Base-by-base conservation (phyloP, 2,329 filamentous ascomycete genomes). In the Venturiaceae sp. region DNA sequence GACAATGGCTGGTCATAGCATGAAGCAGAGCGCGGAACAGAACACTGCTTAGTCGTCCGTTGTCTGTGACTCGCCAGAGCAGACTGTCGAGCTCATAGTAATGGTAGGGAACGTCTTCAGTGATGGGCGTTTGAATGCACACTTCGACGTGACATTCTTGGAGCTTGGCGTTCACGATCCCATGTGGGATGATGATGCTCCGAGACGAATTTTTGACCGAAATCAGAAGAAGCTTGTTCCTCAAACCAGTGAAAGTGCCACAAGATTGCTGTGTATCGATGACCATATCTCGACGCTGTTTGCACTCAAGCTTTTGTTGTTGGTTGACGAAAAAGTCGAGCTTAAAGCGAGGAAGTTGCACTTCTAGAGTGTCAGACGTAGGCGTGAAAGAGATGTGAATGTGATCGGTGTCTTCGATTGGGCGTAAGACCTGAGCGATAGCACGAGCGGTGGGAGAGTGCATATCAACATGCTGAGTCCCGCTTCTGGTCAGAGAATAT, bases 211-310 rank as follows among this genome's bases (percentile, higher is more conserved):
- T 26, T 16, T 19, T 7, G 44, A 2, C 4, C 5, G 44, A 50
- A 26, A 23, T 13, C 8, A 50, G 44, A 26, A 50, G 7, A 3
- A 86, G 68, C 65, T 80, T 86, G 65, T 79, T 84, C 2, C 69
- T 59, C 0, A 87, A 70, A 0, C 85, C 85, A 59, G 87, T 80
- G 63, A 80, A 76, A 0, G 81, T 83, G 0, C 84, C 85, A 0
- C 77, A 69, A 55, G 86, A 79, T 64, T 89, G 86, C 8, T 80
- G 62, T 0, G 67, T 65, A 55, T 85, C 82, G 1, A 89, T 71
- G 14, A 50, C 7, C 44, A 50, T 50, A 26, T 26, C 44, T 8
- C 44, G 44, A n/a, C 44, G 23, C 14, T 50, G 44, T 16, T 50
- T 50, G 9, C 44, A 50, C 13, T 50, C 44, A 2, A 50, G 26